phyloP scores from a whole-genome alignment of 2,329 filamentous ascomycete genomes.

The Pyricularia pennisetigena region DNA sequence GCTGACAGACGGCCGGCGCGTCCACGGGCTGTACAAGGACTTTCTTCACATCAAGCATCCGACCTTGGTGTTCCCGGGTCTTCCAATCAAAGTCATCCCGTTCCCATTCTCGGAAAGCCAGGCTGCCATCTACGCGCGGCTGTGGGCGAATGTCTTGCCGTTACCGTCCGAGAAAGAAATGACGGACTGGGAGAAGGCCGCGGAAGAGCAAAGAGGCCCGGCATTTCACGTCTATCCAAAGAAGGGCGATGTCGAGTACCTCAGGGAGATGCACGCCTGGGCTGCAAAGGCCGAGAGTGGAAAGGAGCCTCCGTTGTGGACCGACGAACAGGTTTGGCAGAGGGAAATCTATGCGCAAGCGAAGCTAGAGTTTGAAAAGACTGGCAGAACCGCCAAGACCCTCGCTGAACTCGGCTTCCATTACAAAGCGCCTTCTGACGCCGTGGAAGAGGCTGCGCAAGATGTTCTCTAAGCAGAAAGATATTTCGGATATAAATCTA shows the following conservation, averaged over 20 bases:
- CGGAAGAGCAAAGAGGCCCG: conserved; percentile 38
- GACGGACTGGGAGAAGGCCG: conserved; percentile 54
- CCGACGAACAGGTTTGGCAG: conserved; percentile 61
- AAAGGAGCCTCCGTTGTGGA: conserved; percentile 65
- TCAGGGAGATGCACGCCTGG: conserved; percentile 61
- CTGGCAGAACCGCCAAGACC: conserved; percentile 53
- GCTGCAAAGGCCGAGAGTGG: conserved; percentile 40
- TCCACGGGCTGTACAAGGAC: conserved; percentile 68
- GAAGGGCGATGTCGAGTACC: conserved; percentile 56
- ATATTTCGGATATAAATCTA: not conserved
- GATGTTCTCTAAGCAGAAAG: conserved; percentile 8
- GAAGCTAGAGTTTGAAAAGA: conserved; percentile 59
- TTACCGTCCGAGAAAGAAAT: conserved; percentile 58
- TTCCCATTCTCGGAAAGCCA: conserved; percentile 76
- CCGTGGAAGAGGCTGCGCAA: conserved; percentile 7
- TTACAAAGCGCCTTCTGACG: conserved; percentile 25
- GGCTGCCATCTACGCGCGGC: conserved; percentile 62
- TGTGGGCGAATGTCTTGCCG: conserved; percentile 61
- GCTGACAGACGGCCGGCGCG: conserved; percentile 58
- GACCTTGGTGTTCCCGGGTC: conserved; percentile 64
- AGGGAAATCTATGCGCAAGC: conserved; percentile 58
- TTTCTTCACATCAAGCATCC: conserved; percentile 67
- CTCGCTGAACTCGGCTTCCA: conserved; percentile 65
- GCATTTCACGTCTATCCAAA: conserved; percentile 38
- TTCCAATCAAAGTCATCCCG: conserved; percentile 80